Evolutionary conservation across 2,329 filamentous ascomycete species (phyloP).

Genomic region (Diaporthe citri): DNA sequence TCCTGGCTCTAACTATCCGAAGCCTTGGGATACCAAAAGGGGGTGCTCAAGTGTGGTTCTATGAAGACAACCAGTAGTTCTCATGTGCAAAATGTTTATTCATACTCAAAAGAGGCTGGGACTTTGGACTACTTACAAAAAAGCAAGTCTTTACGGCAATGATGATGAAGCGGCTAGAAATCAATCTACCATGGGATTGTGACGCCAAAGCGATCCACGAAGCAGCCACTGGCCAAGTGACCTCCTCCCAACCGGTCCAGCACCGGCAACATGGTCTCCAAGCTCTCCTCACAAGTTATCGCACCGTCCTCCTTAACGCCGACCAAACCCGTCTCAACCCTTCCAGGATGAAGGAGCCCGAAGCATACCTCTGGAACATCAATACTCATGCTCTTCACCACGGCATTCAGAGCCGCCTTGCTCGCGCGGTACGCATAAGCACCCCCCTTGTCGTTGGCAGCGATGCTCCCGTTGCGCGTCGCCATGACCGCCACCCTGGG

Average conservation of each 20-base stretch:
- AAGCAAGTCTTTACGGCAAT: background rate
- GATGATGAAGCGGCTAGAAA: background rate
- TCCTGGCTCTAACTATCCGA: too few relatives aligned
- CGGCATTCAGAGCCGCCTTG: conserved; percentile 37
- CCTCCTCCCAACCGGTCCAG: conserved; percentile 26
- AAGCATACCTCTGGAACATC: conserved; percentile 37
- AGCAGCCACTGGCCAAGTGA: conserved; percentile 22
- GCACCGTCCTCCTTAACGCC: conserved; percentile 32
- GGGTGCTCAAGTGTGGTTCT: too few relatives aligned
- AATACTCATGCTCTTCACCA: conserved; percentile 35
- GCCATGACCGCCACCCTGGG: conserved; percentile 32
- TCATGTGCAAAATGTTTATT: too few relatives aligned
- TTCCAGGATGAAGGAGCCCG: conserved; percentile 33
- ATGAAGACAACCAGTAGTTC: too few relatives aligned
- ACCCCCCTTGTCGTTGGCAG: conserved; percentile 27
- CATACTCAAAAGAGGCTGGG: too few relatives aligned
- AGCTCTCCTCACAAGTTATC: conserved; percentile 23
- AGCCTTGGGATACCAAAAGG: too few relatives aligned
- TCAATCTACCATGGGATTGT: conserved; percentile 23
- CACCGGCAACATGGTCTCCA: conserved; percentile 9
- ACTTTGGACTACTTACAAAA: too few relatives aligned
- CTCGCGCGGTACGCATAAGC: conserved; percentile 39
- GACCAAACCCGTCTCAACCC: conserved; percentile 37
- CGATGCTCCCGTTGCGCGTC: conserved; percentile 35
- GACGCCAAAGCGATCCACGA: conserved; percentile 34